Evolutionary conservation across 148 eudicot species (phyloP).

Genomic region (Dysphania ambrosioides): DNA sequence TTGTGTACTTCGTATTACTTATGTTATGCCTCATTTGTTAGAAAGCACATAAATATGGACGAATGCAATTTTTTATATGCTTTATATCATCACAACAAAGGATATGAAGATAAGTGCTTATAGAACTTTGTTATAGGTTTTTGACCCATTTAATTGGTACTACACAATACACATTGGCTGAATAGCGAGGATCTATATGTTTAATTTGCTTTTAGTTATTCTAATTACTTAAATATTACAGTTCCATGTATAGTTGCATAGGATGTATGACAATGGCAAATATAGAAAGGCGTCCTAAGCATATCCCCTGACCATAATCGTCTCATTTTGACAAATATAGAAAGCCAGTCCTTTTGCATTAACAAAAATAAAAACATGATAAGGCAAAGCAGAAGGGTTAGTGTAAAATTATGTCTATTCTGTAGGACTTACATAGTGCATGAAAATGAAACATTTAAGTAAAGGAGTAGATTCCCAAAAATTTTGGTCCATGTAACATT

Average conservation of each 20-base stretch:
- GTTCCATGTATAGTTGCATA: constrained; percentile 4
- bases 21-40: too few species aligned
- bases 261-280: constrained; percentile 15
- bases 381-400: constrained; percentile 19
- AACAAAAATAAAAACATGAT: neutral
- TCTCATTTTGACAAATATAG: neutral
- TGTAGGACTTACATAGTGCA: constrained; percentile 11
- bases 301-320: constrained; percentile 9
- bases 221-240: too few species aligned
- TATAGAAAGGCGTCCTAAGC: constrained; percentile 5
- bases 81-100: too few species aligned
- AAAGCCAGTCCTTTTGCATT: constrained; percentile 3
- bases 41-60: too few species aligned
- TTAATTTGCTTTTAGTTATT: too few species aligned
- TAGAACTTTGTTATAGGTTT: neutral
- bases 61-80: too few species aligned
- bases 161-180: too few species aligned
- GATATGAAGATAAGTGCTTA: neutral
- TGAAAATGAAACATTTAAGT: too few species aligned
- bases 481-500: too few species aligned
- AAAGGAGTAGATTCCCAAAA: too few species aligned
- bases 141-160: neutral
- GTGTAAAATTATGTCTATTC: constrained; percentile 10
- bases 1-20: too few species aligned
- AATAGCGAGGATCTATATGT: too few species aligned